Conservation (phyloP, 371 early-diverging fungal species). For the Apophysomyces variabilis region DNA sequence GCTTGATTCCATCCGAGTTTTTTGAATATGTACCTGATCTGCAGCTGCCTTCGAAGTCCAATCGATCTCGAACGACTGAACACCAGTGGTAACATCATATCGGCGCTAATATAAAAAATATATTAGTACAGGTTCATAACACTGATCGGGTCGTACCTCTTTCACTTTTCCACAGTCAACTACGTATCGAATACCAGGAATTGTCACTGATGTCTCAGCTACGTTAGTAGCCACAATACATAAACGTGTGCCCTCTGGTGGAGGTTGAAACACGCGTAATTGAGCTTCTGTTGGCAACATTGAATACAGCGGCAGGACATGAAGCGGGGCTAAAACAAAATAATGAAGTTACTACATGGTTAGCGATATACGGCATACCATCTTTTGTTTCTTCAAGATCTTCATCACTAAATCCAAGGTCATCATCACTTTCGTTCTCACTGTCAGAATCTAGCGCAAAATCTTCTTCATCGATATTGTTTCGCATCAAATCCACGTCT, state of each 20-base stretch:
- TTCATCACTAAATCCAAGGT: slow-evolving; percentile 49
- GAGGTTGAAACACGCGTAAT: slow-evolving; percentile 85
- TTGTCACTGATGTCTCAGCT: slow-evolving; percentile 99
- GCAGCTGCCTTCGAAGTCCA: slow-evolving; percentile 97
- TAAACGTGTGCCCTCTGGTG: slow-evolving; percentile 89
- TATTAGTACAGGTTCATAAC: not conserved
- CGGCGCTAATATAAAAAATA: slow-evolving; percentile 48
- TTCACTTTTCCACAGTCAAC: slow-evolving; percentile 98
- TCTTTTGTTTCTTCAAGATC: slow-evolving; percentile 40
- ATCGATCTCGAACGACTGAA: slow-evolving; percentile 86
- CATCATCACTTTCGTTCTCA: slow-evolving; percentile 35
- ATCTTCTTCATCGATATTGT: slow-evolving; percentile 59
- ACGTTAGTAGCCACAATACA: slow-evolving; percentile 99
- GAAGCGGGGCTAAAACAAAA: slow-evolving; percentile 53
- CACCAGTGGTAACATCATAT: slow-evolving; percentile 81
- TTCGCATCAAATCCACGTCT: slow-evolving; percentile 64
- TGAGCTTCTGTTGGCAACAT: slow-evolving; percentile 90
- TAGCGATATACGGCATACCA: slow-evolving; percentile 20
- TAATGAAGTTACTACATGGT: not conserved
- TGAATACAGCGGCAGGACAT: slow-evolving; percentile 94
- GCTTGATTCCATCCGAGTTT: too few species aligned
- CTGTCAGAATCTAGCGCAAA: slow-evolving; percentile 52
- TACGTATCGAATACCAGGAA: slow-evolving; percentile 96
- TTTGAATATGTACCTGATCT: slow-evolving; percentile 47
- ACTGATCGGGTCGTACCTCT: slow-evolving; percentile 44